Percentiles rank a stretch among this genome's conserved stretches.
These are phyloP conservation scores for Ochromonas danica DNA, from an alignment of 108 stramenopile species.

Conservation along the genomic window DNA sequence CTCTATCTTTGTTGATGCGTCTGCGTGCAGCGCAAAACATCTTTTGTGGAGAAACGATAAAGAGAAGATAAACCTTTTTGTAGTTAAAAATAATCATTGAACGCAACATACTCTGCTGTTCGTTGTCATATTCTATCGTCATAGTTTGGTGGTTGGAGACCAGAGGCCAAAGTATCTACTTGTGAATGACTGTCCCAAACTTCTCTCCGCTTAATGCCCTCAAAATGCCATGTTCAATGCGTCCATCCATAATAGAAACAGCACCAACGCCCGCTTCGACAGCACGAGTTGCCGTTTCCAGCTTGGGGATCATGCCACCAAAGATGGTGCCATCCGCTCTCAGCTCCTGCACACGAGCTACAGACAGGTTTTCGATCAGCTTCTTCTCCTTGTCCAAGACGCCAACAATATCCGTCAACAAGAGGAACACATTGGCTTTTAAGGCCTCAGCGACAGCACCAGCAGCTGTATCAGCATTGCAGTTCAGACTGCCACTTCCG, in stretches of 20 bases:
- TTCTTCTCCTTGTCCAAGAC: conserved; percentile 85
- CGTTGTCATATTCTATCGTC: too few relatives aligned
- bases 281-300: conserved; percentile 50
- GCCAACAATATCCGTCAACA: conserved; percentile 93
- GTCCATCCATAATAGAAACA: conserved; percentile 59
- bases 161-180: too few relatives aligned
- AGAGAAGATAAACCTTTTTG: too few relatives aligned
- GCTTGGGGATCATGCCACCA: conserved; percentile 95
- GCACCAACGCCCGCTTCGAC: conserved; percentile 44
- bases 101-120: too few relatives aligned
- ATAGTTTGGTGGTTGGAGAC: too few relatives aligned
- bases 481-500: conserved; percentile 78
- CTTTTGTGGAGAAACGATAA: too few relatives aligned
- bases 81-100: too few relatives aligned
- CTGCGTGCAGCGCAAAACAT: too few relatives aligned
- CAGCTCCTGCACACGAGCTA: conserved; percentile 63
- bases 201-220: neutral
- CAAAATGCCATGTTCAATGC: conserved; percentile 34
- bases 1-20: too few relatives aligned
- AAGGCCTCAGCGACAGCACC: conserved; percentile 84
- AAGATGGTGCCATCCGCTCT: conserved; percentile 86
- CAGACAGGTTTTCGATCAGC: conserved; percentile 65
- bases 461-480: conserved; percentile 96
- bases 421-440: conserved; percentile 75
- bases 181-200: too few relatives aligned